These are phyloP conservation scores for Populus tomentosa DNA, from an alignment of 441 rosid genomes.

Conservation along the genomic window DNA sequence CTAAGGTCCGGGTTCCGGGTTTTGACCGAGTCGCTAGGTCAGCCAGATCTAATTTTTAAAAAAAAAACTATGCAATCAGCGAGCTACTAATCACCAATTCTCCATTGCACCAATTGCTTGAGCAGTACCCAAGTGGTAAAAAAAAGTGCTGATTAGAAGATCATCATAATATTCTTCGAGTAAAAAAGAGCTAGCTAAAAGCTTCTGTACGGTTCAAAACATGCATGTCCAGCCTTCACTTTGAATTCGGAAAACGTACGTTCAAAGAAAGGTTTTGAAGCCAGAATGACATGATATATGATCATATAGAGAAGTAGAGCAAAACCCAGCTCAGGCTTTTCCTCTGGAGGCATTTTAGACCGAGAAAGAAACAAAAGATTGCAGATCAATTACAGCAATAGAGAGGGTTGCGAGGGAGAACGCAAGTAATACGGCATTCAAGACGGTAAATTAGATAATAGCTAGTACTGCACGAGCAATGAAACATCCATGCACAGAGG, in stretches of 20 bases:
- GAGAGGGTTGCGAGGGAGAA: conserved; percentile 25
- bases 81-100: not conserved
- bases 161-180: not conserved
- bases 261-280: conserved; percentile 13
- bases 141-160: not conserved
- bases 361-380: conserved; percentile 13
- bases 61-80: no score
- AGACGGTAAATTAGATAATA: conserved; percentile 11
- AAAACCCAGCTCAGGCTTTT: conserved; percentile 30
- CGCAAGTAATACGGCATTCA: conserved; percentile 20
- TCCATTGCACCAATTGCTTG: not conserved
- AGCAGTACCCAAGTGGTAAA: not conserved
- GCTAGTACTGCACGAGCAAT: conserved; percentile 15
- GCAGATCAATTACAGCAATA: conserved; percentile 26
- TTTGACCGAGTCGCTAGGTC: no score
- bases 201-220: conserved; percentile 1
- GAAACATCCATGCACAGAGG: conserved; percentile 24
- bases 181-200: conserved; percentile 1
- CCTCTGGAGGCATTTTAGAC: conserved; percentile 1
- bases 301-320: conserved; percentile 20
- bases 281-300: conserved; percentile 9
- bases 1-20: no score
- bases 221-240: conserved; percentile 9
- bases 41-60: no score
- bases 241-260: conserved; percentile 9